Evolutionary conservation across 2,329 filamentous ascomycete species (phyloP).

Genomic region (Phoma sp.): DNA sequence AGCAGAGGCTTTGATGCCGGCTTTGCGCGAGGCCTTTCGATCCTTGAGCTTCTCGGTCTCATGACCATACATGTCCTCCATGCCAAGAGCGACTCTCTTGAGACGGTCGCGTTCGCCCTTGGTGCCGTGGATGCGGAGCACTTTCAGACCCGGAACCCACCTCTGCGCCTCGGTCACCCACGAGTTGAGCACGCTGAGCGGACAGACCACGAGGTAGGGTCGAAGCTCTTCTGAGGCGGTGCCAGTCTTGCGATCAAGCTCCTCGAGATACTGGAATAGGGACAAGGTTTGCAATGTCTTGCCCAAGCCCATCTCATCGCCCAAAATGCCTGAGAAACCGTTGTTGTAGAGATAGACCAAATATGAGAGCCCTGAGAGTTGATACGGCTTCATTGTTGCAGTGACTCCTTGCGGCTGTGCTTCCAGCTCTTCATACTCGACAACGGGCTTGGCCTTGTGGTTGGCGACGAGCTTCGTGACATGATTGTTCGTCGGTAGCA

Average conservation of each 20-base stretch:
- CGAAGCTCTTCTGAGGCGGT: constrained; percentile 68
- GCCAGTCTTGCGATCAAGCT: constrained; percentile 70
- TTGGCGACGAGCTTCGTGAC: constrained; percentile 47
- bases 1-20: constrained; percentile 39
- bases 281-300: constrained; percentile 99
- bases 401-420: constrained; percentile 55
- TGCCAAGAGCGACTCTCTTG: constrained; percentile 56
- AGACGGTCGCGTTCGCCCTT: constrained; percentile 80
- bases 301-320: constrained; percentile 98
- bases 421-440: constrained; percentile 50
- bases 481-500: constrained; percentile 54
- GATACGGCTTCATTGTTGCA: constrained; percentile 85
- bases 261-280: constrained; percentile 93
- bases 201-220: constrained; percentile 94
- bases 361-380: constrained; percentile 96
- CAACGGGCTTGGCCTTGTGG: constrained; percentile 29
- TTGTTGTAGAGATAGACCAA: constrained; percentile 99
- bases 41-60: constrained; percentile 76
- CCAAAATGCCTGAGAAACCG: constrained; percentile 96
- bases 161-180: constrained; percentile 98
- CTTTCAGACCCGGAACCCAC: constrained; percentile 86
- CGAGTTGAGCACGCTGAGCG: constrained; percentile 93
- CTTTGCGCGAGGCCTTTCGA: constrained; percentile 90
- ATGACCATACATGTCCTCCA: constrained; percentile 55
- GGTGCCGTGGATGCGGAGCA: constrained; percentile 94